Base-by-base conservation (phyloP, 2,329 filamentous ascomycete species). In the Phoma sp. region DNA sequence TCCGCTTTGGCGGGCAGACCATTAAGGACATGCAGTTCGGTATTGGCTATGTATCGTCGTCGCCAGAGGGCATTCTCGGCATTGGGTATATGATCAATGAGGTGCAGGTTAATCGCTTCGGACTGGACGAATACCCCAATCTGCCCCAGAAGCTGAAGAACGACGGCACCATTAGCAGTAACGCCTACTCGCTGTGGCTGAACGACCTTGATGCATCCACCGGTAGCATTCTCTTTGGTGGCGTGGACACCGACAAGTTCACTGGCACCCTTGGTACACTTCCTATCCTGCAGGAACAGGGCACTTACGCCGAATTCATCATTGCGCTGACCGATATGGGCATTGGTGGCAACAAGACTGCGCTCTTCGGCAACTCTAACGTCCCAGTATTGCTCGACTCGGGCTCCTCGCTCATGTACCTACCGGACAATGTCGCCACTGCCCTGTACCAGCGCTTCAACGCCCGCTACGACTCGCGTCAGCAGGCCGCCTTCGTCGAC, bases 61-160 rank as follows among this genome's bases (percentile, higher is more conserved):
- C 83, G 4, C 52, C 70, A 27, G 72, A 96, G 72, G 90, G 90
- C 35, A 91, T 98, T 37, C 75, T 97, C 18, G 93, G 93, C 14
- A 89, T 98, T 57, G 93, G 93, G 6, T 97, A 96, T 71, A 71
- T 82, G 0, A 73, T 81, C 60, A 95, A 96, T 71, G 93, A 97
- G 75, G 90, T 89, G 10, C 85, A 88, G 63, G 85, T 89, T 40
- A 81, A 82, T 46, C 80, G 84, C 59, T 82, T 79, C 7, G 79
- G 81, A 5, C 73, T 72, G 23, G 54, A 74, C 2, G 70, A 78
- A 7, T 86, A 86, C 60, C 71, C 80, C 11, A 86, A 89, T 67
- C 77, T 93, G 29, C 79, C 91, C 14, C 82, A 86, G 69, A 79
- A 85, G 61, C 80, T 95, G 70, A 80, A 85, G 22, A 70, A 82